Evolutionary conservation across 2,329 filamentous ascomycete species (phyloP).

Genomic region (Curvularia sp.): DNA sequence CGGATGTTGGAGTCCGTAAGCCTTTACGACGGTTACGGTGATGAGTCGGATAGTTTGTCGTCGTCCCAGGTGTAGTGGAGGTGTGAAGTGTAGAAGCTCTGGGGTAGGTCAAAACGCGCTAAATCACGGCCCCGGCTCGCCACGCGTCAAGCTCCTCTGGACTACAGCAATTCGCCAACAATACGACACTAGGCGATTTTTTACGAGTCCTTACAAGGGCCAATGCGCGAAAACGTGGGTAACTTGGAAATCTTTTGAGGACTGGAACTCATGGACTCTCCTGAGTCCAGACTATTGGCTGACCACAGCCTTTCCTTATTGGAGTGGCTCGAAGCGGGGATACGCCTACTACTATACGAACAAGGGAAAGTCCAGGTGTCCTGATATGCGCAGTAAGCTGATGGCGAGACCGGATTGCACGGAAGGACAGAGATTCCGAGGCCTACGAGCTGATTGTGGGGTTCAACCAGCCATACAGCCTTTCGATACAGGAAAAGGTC

Average conservation of each 20-base stretch:
- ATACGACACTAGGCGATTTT: not conserved
- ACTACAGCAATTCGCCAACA: not conserved
- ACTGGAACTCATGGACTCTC: not conserved
- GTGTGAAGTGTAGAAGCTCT: not conserved
- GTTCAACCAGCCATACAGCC: not conserved
- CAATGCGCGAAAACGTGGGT: not conserved
- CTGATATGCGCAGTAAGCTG: slow-evolving; percentile 1
- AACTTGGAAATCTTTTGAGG: not conserved
- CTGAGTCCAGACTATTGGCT: not conserved
- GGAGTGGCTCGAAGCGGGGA: not conserved
- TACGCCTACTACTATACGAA: not conserved
- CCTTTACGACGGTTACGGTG: not conserved
- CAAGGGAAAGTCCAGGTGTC: not conserved
- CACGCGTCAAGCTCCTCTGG: not conserved
- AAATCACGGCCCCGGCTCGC: not conserved
- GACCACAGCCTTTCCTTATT: not conserved
- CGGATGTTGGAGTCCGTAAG: not conserved
- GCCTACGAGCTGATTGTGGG: not conserved
- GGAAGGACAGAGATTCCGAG: not conserved
- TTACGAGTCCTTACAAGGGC: not conserved
- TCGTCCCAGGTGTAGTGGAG: not conserved
- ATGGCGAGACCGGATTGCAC: not conserved
- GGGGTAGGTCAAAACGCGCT: not conserved
- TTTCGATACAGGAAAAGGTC: not conserved
- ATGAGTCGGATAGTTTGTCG: not conserved